Evolutionary conservation across 352 stramenopile species (phyloP).

Genomic region (Pythium oligandrum): DNA sequence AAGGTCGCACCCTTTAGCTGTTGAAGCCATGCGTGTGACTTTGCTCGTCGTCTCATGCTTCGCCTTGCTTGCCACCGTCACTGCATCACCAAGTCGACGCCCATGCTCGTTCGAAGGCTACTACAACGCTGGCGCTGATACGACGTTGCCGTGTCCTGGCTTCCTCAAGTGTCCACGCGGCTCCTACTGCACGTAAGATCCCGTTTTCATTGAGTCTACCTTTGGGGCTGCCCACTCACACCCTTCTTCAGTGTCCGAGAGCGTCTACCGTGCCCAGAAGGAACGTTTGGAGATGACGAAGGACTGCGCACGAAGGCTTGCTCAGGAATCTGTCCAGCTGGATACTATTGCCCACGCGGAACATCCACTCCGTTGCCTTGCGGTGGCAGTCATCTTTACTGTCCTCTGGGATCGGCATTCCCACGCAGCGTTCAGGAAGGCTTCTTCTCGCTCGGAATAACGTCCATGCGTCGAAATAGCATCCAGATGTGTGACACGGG

Average conservation of each 20-base stretch:
- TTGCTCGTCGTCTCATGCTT: too few species aligned
- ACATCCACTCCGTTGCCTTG: conserved; percentile 35
- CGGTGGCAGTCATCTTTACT: conserved; percentile 40
- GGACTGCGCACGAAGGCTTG: conserved; percentile 38
- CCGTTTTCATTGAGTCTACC: not conserved
- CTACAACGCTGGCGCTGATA: conserved; percentile 38
- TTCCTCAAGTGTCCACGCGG: conserved; percentile 33
- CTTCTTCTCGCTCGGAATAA: conserved; percentile 38
- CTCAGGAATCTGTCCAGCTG: conserved; percentile 49
- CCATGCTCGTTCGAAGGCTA: conserved; percentile 45
- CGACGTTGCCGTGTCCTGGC: conserved; percentile 33
- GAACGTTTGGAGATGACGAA: conserved; percentile 47
- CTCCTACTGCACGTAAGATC: conserved; percentile 60
- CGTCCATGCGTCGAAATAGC: conserved; percentile 18
- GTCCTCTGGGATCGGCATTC: conserved; percentile 26
- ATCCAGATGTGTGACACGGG: conserved; percentile 40
- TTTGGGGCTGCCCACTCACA: not conserved
- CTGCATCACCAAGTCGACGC: conserved; percentile 1
- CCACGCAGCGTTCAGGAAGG: conserved; percentile 8
- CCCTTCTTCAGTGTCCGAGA: conserved; percentile 22
- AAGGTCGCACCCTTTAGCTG: too few species aligned
- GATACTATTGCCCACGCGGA: conserved; percentile 52
- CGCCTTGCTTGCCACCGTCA: not conserved
- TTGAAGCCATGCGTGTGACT: too few species aligned
- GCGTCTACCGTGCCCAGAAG: conserved; percentile 40